Conservation (phyloP, 2,329 filamentous ascomycete genomes). For the Kalmusia sp. region DNA sequence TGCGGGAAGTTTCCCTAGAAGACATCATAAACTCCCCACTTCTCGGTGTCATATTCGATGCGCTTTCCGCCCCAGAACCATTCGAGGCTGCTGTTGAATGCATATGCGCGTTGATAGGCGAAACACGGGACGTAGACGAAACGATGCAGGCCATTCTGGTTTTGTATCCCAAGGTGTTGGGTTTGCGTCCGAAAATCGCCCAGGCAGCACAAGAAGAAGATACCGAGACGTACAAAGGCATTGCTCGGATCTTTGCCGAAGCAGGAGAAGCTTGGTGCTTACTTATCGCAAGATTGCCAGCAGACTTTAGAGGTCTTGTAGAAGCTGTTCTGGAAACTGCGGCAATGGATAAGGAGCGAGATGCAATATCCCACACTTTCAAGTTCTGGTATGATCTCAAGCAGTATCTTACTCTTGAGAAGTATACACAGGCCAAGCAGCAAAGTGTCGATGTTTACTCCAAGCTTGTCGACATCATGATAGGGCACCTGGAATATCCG, state of each 20-base stretch:
- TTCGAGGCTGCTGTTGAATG: conserved; percentile 92
- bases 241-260: conserved; percentile 90
- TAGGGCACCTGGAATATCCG: conserved; percentile 89
- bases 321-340: conserved; percentile 93
- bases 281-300: conserved; percentile 82
- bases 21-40: conserved; percentile 87
- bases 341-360: conserved; percentile 82
- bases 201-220: conserved; percentile 82
- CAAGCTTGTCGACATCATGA: conserved; percentile 89
- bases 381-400: conserved; percentile 99
- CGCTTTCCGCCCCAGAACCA: conserved; percentile 75
- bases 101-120: conserved; percentile 86
- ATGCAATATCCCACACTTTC: conserved; percentile 93
- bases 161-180: conserved; percentile 81
- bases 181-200: conserved; percentile 77
- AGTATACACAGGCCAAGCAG: conserved; percentile 82
- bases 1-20: conserved; percentile 86
- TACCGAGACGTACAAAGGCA: conserved; percentile 81
- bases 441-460: conserved; percentile 83
- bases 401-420: conserved; percentile 90
- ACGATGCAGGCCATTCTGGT: conserved; percentile 80
- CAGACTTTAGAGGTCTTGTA: conserved; percentile 82
- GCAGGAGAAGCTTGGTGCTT: conserved; percentile 95
- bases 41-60: conserved; percentile 79
- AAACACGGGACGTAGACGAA: conserved; percentile 94